phyloP scores from a whole-genome alignment of 2,329 filamentous ascomycete species.

The Didymella pomorum region DNA sequence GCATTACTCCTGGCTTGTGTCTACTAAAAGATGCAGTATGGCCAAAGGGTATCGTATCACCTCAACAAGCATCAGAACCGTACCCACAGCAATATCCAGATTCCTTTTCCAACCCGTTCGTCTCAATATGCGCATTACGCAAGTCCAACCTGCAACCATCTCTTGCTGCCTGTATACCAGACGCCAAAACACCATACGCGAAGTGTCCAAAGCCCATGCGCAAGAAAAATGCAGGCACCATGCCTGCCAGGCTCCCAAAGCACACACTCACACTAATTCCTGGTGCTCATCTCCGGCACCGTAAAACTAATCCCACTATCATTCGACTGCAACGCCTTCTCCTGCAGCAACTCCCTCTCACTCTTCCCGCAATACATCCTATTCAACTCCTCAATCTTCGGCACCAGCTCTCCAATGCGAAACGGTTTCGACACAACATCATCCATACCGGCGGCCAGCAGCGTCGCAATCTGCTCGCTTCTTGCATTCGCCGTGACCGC shows the following conservation, averaged over 20 bases:
- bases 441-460: conserved; percentile 54
- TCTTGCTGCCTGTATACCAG: not conserved
- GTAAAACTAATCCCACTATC: conserved; percentile 14
- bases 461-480: conserved; percentile 51
- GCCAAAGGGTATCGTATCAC: not conserved
- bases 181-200: not conserved
- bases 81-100: not conserved
- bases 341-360: conserved; percentile 6
- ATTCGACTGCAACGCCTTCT: conserved; percentile 12
- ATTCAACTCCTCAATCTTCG: conserved; percentile 60
- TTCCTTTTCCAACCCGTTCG: not conserved
- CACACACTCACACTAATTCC: not conserved
- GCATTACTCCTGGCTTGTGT: not conserved
- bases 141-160: not conserved
- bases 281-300: not conserved
- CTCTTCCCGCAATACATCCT: conserved; percentile 25
- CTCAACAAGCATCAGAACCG: not conserved
- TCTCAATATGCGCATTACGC: not conserved
- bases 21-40: not conserved
- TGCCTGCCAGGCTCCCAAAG: not conserved
- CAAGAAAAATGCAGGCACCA: not conserved
- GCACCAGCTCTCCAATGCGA: conserved; percentile 59
- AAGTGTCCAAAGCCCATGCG: not conserved
- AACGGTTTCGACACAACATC: conserved; percentile 62
- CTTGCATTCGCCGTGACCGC: conserved; percentile 54